Evolutionary conservation across 768 basidiomycete species (phyloP), one percentile per base, ranked within the genome.

Genomic region (Auriscalpium microsporum): DNA sequence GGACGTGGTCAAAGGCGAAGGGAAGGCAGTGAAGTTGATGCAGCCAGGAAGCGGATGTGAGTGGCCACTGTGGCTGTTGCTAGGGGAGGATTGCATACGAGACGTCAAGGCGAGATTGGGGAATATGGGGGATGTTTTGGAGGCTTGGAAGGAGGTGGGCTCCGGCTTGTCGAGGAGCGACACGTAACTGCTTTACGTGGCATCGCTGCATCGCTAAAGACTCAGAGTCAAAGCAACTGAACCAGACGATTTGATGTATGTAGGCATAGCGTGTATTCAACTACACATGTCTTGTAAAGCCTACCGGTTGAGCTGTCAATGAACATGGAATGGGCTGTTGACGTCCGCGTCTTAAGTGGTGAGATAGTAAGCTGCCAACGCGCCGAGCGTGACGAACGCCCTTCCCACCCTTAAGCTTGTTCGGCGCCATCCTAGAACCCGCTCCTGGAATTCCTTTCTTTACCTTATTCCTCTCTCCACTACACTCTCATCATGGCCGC

Each of bases 1-100:
- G 10, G 59, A 60, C 42, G 59, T 62, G 21, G 61, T 62, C 11
- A 47, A 50, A 17, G 61, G 61, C 10, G 59, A 62, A 35, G 59
- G 61, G 9, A 16, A 37, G n/a, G 61, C 56, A n/a, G 35, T 16
- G 28, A 13, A 17, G 46, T 11, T 47, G 3, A 28, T 11, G 46
- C 17, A 13, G n/a, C 14, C 13, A 17, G 60, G 60, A 10, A 46
- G 54, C 23, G 50, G 50, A 5, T n/a, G 33, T 10, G 16, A 44
- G 4, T 60, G 59, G 59, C 61, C 61, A 13, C 48, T 55, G n/a
- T 46, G 51, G 37, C 54, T 62, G 3, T 34, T 56, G 10, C 54
- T 62, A 1, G 61, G 61, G 10, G 45, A 58, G 33, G 61, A 62
- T 35, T 58, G 58, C 14, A 38, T 53, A 33, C 28, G 50, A 8